phyloP scores from a whole-genome alignment of 495 filamentous ascomycete species.

The Filosporella fistucella region DNA sequence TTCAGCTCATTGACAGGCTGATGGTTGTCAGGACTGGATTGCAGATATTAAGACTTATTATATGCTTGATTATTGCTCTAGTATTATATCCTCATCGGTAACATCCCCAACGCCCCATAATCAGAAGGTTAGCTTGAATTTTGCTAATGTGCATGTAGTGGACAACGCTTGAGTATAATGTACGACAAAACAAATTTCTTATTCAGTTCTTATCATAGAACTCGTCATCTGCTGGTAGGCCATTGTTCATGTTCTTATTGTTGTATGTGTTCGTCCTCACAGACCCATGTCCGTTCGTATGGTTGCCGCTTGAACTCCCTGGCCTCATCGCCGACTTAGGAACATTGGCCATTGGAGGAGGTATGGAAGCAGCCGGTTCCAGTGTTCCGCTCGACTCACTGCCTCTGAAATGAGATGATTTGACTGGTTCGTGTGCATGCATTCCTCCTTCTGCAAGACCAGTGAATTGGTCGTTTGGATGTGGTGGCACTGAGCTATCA shows the following conservation, averaged over 20 bases:
- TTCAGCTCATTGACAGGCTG: no score
- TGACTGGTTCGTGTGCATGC: constrained; percentile 1
- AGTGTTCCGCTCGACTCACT: neutral
- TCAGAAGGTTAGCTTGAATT: no score
- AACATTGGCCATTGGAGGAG: neutral
- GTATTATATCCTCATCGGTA: no score
- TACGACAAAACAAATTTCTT: no score
- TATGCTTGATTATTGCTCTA: no score
- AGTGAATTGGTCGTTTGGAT: constrained; percentile 16
- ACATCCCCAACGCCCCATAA: no score
- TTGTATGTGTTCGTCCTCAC: constrained; percentile 3
- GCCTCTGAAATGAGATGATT: neutral
- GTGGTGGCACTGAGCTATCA: constrained; percentile 6
- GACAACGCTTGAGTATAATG: no score
- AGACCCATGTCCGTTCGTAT: neutral
- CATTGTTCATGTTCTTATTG: constrained; percentile 8
- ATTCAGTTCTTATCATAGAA: constrained; percentile 6
- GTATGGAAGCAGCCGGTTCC: neutral
- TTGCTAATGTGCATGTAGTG: no score
- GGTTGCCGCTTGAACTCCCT: neutral
- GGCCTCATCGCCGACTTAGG: constrained; percentile 1
- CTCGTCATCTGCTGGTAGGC: neutral
- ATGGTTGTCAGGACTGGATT: no score
- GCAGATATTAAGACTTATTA: no score
- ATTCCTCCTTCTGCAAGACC: constrained; percentile 9